Base-by-base conservation (phyloP, 202 grass and related monocot species). In the Brachypodium distachyon region DNA sequence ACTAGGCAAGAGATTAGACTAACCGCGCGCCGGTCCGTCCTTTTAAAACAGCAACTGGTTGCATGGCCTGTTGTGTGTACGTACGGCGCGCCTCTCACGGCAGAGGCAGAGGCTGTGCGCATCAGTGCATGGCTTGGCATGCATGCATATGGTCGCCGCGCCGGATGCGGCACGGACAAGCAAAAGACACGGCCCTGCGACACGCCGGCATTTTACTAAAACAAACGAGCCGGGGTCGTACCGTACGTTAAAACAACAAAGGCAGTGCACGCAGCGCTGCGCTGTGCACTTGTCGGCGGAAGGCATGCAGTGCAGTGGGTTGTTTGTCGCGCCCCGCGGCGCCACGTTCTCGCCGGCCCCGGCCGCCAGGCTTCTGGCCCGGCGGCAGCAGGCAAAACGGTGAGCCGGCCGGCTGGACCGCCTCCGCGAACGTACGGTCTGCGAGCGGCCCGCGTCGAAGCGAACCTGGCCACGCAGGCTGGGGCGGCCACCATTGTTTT, bases 81-180 rank as follows among this genome's bases (percentile, higher is more conserved):
- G 59, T 74, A 55, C 77, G 39, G 77, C 62, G 77, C 62, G 49
- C 33, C 10, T 37, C 44, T 25, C 61, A 56, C 19, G 71, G 9
- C 51, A 56, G 7, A 33, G 48, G 36, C 64, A 29, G 51, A n/a
- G 11, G 50, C 34, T 42, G 47, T 9, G 34, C 47, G 23, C 5
- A 6, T 19, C 17, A 17, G 7, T 16, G 43, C 38, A 29, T 16
- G 18, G 32, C 40, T 6, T 29, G 6, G 61, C 49, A 23, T 34
- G 67, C 41, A 58, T 70, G 21, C 47, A 16, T 70, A 34, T 27
- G 46, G 28, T 26, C 56, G 72, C 18, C 9, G 28, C 55, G 79
- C 85, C 67, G 80, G 85, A 74, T 60, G 85, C 74, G 85, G 80
- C 80, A 79, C 41, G 67, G 42, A 34, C 58, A 87, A 79, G 85